Percentiles rank a stretch among this genome's conserved stretches.
Evolutionary conservation across 495 filamentous ascomycete genomes (phyloP).

Genomic region (Penicillium bialowiezense): DNA sequence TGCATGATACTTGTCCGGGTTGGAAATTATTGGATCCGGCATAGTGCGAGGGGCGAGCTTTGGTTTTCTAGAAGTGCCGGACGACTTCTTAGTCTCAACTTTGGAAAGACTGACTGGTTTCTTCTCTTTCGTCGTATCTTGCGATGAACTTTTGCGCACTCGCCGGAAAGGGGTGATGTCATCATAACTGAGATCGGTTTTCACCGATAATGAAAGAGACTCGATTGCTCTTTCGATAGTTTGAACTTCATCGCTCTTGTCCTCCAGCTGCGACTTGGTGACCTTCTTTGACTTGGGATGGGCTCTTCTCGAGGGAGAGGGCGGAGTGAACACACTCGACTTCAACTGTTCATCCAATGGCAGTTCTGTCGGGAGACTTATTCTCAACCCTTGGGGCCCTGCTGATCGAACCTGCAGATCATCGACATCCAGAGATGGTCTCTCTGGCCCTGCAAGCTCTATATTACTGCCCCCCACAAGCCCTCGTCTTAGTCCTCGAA

Average conservation of each 20-base stretch:
- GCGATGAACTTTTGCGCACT: neutral
- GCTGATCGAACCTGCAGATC: slow-evolving; percentile 2
- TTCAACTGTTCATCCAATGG: neutral
- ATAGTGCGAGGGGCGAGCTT: neutral
- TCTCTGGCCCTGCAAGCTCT: slow-evolving; percentile 16
- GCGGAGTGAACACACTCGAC: neutral
- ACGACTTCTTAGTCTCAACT: neutral
- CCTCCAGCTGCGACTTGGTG: neutral
- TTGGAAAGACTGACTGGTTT: neutral
- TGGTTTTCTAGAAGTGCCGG: neutral
- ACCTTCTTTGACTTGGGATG: slow-evolving; percentile 2
- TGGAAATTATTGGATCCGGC: neutral
- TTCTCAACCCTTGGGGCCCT: slow-evolving; percentile 8
- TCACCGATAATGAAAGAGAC: slow-evolving; percentile 15
- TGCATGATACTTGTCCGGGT: neutral
- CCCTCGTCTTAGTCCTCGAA: slow-evolving; percentile 7
- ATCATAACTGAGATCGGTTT: neutral
- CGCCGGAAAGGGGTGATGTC: neutral
- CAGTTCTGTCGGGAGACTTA: slow-evolving; percentile 18
- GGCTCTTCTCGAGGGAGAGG: slow-evolving; percentile 3
- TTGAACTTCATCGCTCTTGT: slow-evolving; percentile 4
- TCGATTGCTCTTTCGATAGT: slow-evolving; percentile 19
- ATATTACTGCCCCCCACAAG: slow-evolving; percentile 5
- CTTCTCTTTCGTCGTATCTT: neutral
- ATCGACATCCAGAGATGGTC: slow-evolving; percentile 3